Conservation (phyloP, 2,329 filamentous ascomycete species). For the Gyromitra esculenta region DNA sequence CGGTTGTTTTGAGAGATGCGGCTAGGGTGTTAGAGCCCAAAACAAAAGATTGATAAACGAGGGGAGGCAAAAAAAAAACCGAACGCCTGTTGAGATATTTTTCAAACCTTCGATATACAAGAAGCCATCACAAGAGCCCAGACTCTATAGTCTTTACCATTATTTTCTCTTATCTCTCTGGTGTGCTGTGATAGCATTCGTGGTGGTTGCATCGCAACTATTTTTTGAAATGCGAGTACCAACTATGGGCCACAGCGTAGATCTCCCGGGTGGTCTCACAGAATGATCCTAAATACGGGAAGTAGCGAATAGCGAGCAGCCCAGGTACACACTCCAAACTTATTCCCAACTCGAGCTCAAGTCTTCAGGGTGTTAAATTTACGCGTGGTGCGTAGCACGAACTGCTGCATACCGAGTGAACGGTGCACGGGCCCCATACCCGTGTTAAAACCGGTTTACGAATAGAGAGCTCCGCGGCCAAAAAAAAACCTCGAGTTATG, state of each 20-base stretch:
- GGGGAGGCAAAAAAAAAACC: background rate
- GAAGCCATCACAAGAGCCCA: background rate
- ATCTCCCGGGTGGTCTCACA: background rate
- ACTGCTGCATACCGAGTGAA: conserved; percentile 10
- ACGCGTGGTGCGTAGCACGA: background rate
- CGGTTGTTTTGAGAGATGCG: background rate
- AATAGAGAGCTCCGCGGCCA: conserved; percentile 5
- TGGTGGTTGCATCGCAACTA: conserved; percentile 2
- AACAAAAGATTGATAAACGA: background rate
- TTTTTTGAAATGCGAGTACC: background rate
- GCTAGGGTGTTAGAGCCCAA: background rate
- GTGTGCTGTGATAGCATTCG: background rate
- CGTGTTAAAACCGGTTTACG: conserved; percentile 8
- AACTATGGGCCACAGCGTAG: conserved; percentile 1
- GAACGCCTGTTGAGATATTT: background rate
- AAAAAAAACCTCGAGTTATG: background rate
- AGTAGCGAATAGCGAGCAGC: conserved; percentile 1
- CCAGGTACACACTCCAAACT: conserved; percentile 13
- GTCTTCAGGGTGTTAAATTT: background rate
- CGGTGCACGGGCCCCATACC: background rate
- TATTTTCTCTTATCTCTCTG: conserved; percentile 6
- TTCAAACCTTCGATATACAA: conserved; percentile 5
- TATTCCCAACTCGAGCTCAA: background rate
- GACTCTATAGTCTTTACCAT: background rate
- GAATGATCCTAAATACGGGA: background rate